Evolutionary conservation across 1,139 yeast genomes (phyloP).

Genomic region (Suhomyces panamericanus): DNA sequence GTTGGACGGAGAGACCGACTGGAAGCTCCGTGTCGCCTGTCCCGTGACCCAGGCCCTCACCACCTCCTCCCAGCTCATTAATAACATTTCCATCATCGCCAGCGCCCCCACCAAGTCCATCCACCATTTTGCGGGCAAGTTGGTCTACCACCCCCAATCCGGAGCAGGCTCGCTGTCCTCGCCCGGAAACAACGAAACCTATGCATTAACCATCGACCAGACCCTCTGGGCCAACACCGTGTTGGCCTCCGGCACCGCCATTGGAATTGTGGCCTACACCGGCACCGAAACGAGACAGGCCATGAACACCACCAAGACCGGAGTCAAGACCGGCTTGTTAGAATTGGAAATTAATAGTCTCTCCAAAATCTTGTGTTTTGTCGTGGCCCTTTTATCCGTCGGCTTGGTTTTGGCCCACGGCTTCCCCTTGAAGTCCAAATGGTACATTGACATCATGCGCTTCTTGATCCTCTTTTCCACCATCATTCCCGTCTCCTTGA

Average conservation of each 20-base stretch:
- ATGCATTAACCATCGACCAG: slow-evolving; percentile 81
- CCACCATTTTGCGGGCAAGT: slow-evolving; percentile 74
- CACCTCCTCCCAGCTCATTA: slow-evolving; percentile 34
- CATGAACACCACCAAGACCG: slow-evolving; percentile 83
- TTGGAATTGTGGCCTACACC: slow-evolving; percentile 86
- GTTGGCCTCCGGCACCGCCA: slow-evolving; percentile 86
- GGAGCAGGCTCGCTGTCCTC: slow-evolving; percentile 22
- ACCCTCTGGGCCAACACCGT: slow-evolving; percentile 99
- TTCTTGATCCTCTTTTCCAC: slow-evolving; percentile 90
- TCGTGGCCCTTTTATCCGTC: slow-evolving; percentile 78
- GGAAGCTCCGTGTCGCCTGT: slow-evolving; percentile 87
- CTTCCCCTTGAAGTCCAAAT: slow-evolving; percentile 55
- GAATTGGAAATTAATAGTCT: slow-evolving; percentile 88
- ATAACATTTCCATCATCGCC: slow-evolving; percentile 57
- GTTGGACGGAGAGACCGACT: slow-evolving; percentile 97
- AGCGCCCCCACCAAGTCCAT: slow-evolving; percentile 82
- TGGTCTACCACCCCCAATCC: slow-evolving; percentile 45
- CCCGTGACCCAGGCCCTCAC: slow-evolving; percentile 64
- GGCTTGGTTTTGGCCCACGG: slow-evolving; percentile 81
- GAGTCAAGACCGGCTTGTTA: slow-evolving; percentile 86
- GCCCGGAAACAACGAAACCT: slow-evolving; percentile 44
- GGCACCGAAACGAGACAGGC: slow-evolving; percentile 94
- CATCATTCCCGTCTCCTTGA: slow-evolving; percentile 90
- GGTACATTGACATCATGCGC: slow-evolving; percentile 91
- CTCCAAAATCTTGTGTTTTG: slow-evolving; percentile 83